Conservation (phyloP, 768 basidiomycete genomes). For the Leccinum uliginosum region DNA sequence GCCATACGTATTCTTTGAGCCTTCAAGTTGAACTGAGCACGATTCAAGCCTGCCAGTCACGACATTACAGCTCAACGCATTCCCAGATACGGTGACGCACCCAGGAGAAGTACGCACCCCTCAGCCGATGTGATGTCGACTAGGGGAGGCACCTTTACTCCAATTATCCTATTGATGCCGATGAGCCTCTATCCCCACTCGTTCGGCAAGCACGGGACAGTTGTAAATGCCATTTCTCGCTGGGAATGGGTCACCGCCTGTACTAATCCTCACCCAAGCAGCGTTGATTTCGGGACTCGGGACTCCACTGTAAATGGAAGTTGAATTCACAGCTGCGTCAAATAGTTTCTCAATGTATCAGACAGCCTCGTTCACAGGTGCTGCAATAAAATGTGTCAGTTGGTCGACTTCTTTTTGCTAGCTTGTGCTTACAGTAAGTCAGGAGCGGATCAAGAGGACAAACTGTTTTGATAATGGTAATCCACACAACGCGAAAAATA, state of each 20-base stretch:
- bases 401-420: neutral
- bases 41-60: too few species aligned
- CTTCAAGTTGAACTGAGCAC: too few species aligned
- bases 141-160: neutral
- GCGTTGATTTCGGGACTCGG: slow-evolving; percentile 6
- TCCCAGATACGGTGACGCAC: too few species aligned
- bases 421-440: neutral
- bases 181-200: neutral
- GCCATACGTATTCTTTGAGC: too few species aligned
- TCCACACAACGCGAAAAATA: neutral
- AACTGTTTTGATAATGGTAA: neutral
- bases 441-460: neutral
- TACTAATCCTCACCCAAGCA: slow-evolving; percentile 3
- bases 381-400: neutral
- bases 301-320: slow-evolving; percentile 7
- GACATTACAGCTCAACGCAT: too few species aligned
- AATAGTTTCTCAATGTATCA: slow-evolving; percentile 1
- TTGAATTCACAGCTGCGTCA: neutral
- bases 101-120: neutral
- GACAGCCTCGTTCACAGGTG: slow-evolving; percentile 4
- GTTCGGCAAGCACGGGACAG: neutral
- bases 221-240: neutral
- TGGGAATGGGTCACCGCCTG: slow-evolving; percentile 4
- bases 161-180: neutral
- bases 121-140: neutral